Conservation (phyloP, 805 yeast species). For the Hanseniaspora meyeri region DNA sequence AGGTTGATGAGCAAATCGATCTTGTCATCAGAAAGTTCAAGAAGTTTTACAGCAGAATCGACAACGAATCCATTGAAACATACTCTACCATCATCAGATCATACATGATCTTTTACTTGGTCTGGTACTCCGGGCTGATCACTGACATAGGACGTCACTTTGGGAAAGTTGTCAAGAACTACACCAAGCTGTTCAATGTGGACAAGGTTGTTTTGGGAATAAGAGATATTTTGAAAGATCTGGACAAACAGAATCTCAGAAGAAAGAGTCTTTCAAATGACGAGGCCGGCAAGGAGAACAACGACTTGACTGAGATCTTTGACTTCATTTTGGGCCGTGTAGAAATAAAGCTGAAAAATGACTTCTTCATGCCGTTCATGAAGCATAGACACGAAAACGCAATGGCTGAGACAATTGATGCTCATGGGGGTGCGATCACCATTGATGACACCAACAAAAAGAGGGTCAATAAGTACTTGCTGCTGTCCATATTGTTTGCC, state of each 20-base stretch:
- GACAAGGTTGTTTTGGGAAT: conserved; percentile 6
- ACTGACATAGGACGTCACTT: background rate
- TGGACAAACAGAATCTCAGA: background rate
- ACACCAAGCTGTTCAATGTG: conserved; percentile 3
- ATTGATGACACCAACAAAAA: background rate
- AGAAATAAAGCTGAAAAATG: background rate
- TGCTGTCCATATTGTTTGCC: background rate
- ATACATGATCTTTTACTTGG: background rate
- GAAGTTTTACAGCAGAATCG: conserved; percentile 1
- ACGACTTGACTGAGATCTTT: background rate
- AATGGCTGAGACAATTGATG: background rate
- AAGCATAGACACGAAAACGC: background rate
- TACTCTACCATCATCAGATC: background rate
- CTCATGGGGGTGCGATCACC: background rate
- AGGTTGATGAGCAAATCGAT: background rate
- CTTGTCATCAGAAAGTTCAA: background rate
- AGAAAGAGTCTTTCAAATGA: background rate
- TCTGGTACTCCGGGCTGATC: conserved; percentile 6
- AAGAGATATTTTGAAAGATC: background rate
- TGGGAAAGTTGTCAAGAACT: conserved; percentile 4
- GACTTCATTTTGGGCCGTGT: background rate
- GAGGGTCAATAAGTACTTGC: conserved; percentile 1
- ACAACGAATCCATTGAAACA: background rate
- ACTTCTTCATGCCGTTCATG: background rate
- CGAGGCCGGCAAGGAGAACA: background rate